Evolutionary conservation across 2,329 filamentous ascomycete species (phyloP), one percentile per base, ranked within the genome.

Genomic region (Penicillium sp.): DNA sequence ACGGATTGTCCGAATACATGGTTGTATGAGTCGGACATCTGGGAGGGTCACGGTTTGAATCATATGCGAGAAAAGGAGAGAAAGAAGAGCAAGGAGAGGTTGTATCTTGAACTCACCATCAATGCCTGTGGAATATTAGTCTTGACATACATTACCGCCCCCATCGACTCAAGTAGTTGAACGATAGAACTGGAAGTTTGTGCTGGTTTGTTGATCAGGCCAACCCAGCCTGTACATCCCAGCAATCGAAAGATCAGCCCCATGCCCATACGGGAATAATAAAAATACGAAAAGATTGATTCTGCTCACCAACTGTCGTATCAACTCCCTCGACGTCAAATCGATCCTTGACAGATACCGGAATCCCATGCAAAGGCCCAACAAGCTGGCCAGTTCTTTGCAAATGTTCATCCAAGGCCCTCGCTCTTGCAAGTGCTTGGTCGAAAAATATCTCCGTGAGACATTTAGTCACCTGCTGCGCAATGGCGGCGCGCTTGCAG

Each of bases 311-410:
- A 58, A 68, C 54, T 2, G 64, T 67, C 8, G 64, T 65, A 54
- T 69, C 66, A 33, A 60, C 37, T 3, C 63, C 65, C 45, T 66
- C 51, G 8, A 68, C 55, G 54, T 89, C 81, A 76, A 90, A 87
- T 65, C 87, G 86, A 72, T 91, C 88, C 65, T 91, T 91, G 43
- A 91, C 78, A 0, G 86, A 84, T 42, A 80, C 71, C 1, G 72
- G 70, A 13, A 78, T 58, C 68, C 86, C 88, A 68, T 91, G 88
- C 1, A 91, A 77, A 2, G 87, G 87, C 0, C 88, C 88, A 33
- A 81, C 71, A 0, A 78, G 69, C 57, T 75, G 72, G 9, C 81
- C 78, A 1, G 79, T 80, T 28, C 63, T 62, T n/a, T 72, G 70
- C 1, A 83, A 60, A 54, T 84, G 70, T n/a, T 74, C 72, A 62